Conservation (phyloP, 2,329 filamentous ascomycete genomes). For the Metarhizium humberi region DNA sequence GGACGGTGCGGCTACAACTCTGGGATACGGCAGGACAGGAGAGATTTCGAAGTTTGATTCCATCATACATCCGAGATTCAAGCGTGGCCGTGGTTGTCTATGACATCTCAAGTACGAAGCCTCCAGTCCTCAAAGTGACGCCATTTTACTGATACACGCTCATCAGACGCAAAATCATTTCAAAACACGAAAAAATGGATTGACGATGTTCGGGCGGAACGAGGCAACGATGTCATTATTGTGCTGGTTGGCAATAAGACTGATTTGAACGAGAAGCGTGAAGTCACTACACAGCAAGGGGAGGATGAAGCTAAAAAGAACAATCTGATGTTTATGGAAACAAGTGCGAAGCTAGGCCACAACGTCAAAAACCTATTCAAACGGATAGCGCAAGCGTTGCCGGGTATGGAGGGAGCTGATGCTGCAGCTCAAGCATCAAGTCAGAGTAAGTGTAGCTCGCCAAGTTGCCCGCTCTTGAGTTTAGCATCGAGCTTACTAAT, state of each 20-base stretch:
- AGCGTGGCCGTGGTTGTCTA: constrained; percentile 98
- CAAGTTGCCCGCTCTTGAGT: neutral
- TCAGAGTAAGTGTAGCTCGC: constrained; percentile 58
- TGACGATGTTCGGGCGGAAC: constrained; percentile 91
- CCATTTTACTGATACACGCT: neutral
- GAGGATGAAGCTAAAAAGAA: constrained; percentile 98
- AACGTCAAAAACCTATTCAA: constrained; percentile 98
- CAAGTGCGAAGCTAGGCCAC: constrained; percentile 92
- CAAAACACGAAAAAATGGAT: constrained; percentile 99
- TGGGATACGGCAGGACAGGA: constrained; percentile 99
- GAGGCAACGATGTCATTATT: constrained; percentile 97
- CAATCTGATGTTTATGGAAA: constrained; percentile 98
- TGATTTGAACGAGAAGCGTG: constrained; percentile 94
- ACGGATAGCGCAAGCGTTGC: constrained; percentile 94
- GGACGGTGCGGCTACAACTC: constrained; percentile 91
- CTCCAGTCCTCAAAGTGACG: constrained; percentile 3
- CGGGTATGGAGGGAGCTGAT: constrained; percentile 91
- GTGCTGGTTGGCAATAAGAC: constrained; percentile 99
- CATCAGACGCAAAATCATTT: constrained; percentile 80
- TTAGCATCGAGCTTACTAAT: constrained; percentile 14
- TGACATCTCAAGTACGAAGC: constrained; percentile 72
- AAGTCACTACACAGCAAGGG: constrained; percentile 91
- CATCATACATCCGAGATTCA: constrained; percentile 96
- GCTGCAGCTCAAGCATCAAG: constrained; percentile 60
- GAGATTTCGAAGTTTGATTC: constrained; percentile 91